phyloP scores from a whole-genome alignment of 805 yeast genomes.

The Cyberlindnera veronae region DNA sequence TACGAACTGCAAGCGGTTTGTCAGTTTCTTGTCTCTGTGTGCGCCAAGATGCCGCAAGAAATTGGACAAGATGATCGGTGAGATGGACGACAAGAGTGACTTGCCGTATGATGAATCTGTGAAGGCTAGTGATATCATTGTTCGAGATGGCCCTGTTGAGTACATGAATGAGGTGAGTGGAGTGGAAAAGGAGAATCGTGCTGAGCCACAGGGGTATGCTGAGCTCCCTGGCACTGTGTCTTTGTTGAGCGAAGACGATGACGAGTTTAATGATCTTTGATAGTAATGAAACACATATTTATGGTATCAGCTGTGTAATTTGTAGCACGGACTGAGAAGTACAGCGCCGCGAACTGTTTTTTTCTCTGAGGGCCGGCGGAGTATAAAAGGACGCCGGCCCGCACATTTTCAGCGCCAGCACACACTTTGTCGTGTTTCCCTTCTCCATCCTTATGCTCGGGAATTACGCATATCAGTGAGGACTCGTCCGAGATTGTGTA shows the following conservation, averaged over 20 bases:
- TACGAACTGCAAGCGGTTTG: conserved; percentile 13
- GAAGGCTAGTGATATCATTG: conserved; percentile 8
- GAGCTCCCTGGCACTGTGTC: conserved; percentile 7
- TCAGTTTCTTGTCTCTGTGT: conserved; percentile 10
- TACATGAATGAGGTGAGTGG: not conserved
- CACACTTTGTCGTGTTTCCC: conserved; percentile 1
- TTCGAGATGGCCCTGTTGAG: not conserved
- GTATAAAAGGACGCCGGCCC: conserved; percentile 1
- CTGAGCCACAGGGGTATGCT: too few relatives aligned
- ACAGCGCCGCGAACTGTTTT: conserved; percentile 1
- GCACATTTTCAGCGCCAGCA: not conserved
- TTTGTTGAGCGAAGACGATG: conserved; percentile 16
- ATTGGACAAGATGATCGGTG: conserved; percentile 10
- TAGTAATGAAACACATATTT: not conserved
- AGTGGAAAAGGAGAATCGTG: not conserved
- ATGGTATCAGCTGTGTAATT: conserved; percentile 4
- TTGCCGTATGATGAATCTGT: conserved; percentile 1
- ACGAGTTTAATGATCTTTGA: conserved; percentile 17
- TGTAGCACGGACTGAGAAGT: conserved; percentile 1
- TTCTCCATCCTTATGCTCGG: conserved; percentile 97
- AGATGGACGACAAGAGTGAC: conserved; percentile 5
- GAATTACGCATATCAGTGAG: conserved; percentile 99
- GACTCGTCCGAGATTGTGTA: conserved; percentile 99
- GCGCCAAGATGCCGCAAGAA: conserved; percentile 8
- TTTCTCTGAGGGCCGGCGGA: not conserved